These are phyloP conservation scores for Yarrowia sp. DNA, from an alignment of 805 yeast genomes.

Conservation along the genomic window DNA sequence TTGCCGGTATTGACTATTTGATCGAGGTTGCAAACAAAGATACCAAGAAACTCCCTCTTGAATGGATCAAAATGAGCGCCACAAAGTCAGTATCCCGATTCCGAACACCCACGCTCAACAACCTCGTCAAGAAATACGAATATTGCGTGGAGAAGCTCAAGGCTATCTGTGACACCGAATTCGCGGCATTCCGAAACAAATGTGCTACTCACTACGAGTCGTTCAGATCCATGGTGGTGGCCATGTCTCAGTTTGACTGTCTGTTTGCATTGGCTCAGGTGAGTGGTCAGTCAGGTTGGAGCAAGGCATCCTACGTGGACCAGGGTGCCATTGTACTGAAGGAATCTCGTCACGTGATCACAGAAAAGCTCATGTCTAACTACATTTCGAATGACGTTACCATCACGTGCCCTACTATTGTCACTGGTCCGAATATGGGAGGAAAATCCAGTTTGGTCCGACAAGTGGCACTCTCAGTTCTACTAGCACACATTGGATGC, in stretches of 20 bases:
- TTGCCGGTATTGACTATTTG: constrained; percentile 65
- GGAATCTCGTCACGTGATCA: constrained; percentile 65
- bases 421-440: constrained; percentile 89
- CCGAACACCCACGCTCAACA: constrained; percentile 58
- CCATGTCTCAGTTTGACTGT: constrained; percentile 62
- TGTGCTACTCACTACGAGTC: constrained; percentile 44
- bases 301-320: constrained; percentile 51
- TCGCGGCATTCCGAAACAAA: constrained; percentile 41
- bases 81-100: constrained; percentile 67
- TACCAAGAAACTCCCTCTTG: constrained; percentile 58
- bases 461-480: constrained; percentile 65
- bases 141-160: constrained; percentile 58
- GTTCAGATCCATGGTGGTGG: constrained; percentile 46
- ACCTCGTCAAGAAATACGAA: constrained; percentile 53
- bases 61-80: constrained; percentile 77
- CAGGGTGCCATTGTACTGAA: constrained; percentile 49
- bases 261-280: constrained; percentile 63
- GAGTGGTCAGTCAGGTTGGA: constrained; percentile 48
- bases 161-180: constrained; percentile 49
- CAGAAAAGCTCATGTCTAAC: constrained; percentile 67
- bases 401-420: constrained; percentile 55
- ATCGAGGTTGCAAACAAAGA: constrained; percentile 69
- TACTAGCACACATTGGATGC: constrained; percentile 77
- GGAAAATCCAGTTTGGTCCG: constrained; percentile 78
- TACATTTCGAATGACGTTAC: constrained; percentile 50